Conservation (phyloP, 1,284 basidiomycete genomes). For the Fomitopsis pinicola region DNA sequence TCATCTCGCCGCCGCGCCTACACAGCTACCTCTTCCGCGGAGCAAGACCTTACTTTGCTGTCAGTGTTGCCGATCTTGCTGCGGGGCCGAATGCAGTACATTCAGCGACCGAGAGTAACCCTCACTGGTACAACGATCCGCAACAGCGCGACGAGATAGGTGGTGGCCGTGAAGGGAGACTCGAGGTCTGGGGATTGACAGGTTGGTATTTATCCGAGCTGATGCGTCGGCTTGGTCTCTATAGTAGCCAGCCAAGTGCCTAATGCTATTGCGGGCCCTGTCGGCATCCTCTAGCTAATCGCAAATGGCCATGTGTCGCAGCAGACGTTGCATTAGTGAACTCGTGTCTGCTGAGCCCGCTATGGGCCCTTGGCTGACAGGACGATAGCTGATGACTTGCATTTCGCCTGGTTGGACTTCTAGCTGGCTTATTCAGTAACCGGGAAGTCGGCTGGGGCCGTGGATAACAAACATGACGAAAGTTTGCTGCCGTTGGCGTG, state of each 20-base stretch:
- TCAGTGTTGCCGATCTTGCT: conserved; percentile 66
- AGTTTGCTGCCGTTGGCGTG: too few relatives aligned
- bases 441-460: too few relatives aligned
- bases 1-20: conserved; percentile 44
- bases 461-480: too few relatives aligned
- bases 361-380: too few relatives aligned
- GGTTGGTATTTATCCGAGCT: conserved; percentile 74
- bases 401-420: too few relatives aligned
- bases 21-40: conserved; percentile 51
- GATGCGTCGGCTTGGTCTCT: conserved; percentile 46
- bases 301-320: background rate
- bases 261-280: background rate
- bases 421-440: too few relatives aligned
- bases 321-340: too few relatives aligned
- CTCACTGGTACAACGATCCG: conserved; percentile 19
- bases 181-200: conserved; percentile 79
- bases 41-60: conserved; percentile 54
- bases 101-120: conserved; percentile 11
- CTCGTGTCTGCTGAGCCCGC: too few relatives aligned
- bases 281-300: background rate
- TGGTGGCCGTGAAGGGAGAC: conserved; percentile 34
- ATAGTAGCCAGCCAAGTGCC: conserved; percentile 22
- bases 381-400: too few relatives aligned
- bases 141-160: conserved; percentile 39
- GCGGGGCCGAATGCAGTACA: conserved; percentile 13